Conservation (phyloP, 208 protist species). For the Crithidia fasciculata region DNA sequence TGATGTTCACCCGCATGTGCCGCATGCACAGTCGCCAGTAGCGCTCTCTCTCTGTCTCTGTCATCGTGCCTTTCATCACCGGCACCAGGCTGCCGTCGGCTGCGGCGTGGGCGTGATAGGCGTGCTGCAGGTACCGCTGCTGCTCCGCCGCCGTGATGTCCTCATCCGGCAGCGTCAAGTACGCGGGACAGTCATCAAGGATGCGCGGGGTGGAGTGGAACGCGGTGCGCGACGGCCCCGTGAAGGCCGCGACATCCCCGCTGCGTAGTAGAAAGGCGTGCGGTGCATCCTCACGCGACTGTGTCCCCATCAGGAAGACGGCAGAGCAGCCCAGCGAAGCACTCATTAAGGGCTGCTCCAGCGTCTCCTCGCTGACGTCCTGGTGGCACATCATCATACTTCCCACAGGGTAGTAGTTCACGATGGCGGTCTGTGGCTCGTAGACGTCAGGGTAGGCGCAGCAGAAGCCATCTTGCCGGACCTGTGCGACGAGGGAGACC, state of each 20-base stretch:
- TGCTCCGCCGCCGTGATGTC: conserved; percentile 37
- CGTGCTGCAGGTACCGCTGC: conserved; percentile 37
- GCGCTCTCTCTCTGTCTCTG: conserved; percentile 46
- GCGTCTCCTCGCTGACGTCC: conserved; percentile 82
- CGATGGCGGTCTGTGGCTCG: conserved; percentile 87
- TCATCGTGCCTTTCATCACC: conserved; percentile 40
- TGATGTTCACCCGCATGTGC: conserved; percentile 90
- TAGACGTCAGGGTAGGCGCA: conserved; percentile 42
- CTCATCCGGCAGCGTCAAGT: conserved; percentile 58
- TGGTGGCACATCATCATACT: conserved; percentile 92
- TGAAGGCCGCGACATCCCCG: conserved; percentile 82
- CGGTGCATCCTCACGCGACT: conserved; percentile 70
- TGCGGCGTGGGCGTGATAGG: conserved; percentile 35
- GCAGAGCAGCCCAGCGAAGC: conserved; percentile 81
- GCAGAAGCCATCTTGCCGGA: conserved; percentile 42
- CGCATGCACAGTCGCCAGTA: conserved; percentile 89
- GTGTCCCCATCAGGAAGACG: conserved; percentile 86
- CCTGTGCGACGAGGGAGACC: conserved; percentile 39
- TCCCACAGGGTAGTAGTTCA: conserved; percentile 91
- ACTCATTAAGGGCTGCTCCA: conserved; percentile 80
- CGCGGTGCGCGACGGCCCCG: conserved; percentile 62
- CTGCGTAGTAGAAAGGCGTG: conserved; percentile 79
- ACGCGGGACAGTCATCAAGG: conserved; percentile 80
- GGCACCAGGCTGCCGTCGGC: conserved; percentile 37
- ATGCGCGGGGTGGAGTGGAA: conserved; percentile 85